Evolutionary conservation across 1,284 basidiomycete species (phyloP).

Genomic region (Tylopilus sp.): DNA sequence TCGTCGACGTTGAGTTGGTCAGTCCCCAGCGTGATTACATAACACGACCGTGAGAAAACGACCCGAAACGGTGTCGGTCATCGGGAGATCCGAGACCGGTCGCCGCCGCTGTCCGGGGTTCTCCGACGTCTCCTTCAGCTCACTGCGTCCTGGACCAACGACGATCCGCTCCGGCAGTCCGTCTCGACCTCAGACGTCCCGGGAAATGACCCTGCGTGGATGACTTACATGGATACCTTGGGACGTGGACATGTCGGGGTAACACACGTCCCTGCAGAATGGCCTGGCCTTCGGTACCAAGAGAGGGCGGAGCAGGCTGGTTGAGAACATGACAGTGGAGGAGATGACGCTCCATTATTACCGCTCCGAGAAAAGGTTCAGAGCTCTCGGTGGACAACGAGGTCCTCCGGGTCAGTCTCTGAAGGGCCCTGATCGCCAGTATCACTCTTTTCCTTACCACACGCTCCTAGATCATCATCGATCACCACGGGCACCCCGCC

Average conservation of each 20-base stretch:
- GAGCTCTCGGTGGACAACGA: conserved; percentile 21
- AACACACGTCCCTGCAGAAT: conserved; percentile 13
- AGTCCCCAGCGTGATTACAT: conserved; percentile 14
- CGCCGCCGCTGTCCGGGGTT: too few species aligned
- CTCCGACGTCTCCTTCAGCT: too few species aligned
- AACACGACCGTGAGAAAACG: too few species aligned
- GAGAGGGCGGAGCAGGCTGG: conserved; percentile 12
- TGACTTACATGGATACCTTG: too few species aligned
- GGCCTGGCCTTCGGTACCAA: conserved; percentile 14
- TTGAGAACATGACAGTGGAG: neutral
- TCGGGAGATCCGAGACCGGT: too few species aligned
- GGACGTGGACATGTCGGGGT: too few species aligned
- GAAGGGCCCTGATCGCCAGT: neutral
- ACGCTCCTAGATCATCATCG: conserved; percentile 20
- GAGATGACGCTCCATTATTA: conserved; percentile 13
- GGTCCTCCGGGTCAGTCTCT: conserved; percentile 15
- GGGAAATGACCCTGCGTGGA: too few species aligned
- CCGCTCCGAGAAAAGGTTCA: conserved; percentile 14
- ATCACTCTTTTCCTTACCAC: neutral
- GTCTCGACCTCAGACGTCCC: too few species aligned
- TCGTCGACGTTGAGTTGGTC: conserved; percentile 13
- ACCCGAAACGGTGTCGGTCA: too few species aligned
- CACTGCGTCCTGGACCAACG: too few species aligned
- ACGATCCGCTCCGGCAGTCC: too few species aligned
- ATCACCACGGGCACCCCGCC: conserved; percentile 10